Conservation (phyloP, 345 rosid species). For the Syzygium jambos region DNA sequence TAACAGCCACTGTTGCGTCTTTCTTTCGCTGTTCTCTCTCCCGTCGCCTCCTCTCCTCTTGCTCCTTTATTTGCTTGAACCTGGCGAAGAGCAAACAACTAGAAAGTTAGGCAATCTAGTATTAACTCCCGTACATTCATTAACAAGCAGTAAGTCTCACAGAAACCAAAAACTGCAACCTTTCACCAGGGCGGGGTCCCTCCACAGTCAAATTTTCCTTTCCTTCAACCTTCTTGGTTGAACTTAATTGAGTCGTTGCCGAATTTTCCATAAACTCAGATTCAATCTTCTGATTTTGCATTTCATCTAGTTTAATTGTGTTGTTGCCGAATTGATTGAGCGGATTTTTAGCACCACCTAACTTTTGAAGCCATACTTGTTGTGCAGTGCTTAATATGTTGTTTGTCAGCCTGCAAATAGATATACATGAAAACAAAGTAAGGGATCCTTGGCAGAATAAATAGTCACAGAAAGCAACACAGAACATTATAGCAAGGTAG, state of each 20-base stretch:
- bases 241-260: neutral
- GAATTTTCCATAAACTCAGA: conserved; percentile 11
- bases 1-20: conserved; percentile 29
- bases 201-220: conserved; percentile 36
- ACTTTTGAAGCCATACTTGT: conserved; percentile 92
- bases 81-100: conserved; percentile 21
- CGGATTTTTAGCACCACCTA: conserved; percentile 68
- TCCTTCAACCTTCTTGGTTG: conserved; percentile 15
- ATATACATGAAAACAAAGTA: conserved; percentile 4
- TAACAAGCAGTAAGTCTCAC: neutral
- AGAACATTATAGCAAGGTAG: neutral
- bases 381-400: conserved; percentile 83
- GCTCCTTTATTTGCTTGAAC: conserved; percentile 74
- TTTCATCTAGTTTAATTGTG: conserved; percentile 20
- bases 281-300: conserved; percentile 27
- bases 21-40: conserved; percentile 56
- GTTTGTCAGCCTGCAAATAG: conserved; percentile 70
- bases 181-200: conserved; percentile 71
- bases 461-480: neutral
- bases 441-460: neutral
- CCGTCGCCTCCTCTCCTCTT: conserved; percentile 59
- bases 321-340: conserved; percentile 29
- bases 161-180: conserved; percentile 23
- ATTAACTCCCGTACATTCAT: neutral
- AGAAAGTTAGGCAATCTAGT: neutral